Base-by-base conservation (phyloP, 2,329 filamentous ascomycete genomes). In the Colletotrichum euphorbiae region DNA sequence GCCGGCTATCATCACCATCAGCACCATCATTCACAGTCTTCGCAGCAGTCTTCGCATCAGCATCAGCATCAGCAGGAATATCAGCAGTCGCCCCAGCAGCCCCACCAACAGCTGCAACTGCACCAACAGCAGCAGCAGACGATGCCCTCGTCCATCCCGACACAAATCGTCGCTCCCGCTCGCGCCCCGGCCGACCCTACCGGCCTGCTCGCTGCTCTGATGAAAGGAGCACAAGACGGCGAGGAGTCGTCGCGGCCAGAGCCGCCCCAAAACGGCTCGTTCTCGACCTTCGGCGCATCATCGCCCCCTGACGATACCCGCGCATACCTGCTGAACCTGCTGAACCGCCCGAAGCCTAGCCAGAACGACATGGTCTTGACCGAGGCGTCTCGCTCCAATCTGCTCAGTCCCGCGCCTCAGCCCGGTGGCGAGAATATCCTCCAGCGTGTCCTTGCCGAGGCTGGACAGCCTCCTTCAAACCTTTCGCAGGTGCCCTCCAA, bases 321-420 rank as follows among this genome's bases (percentile, higher is more conserved):
- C 78, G 90, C 95, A 71, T 92, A 96, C 75, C 84, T 99, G 54
- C 88, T 98, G 70, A 91, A 93, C 73, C 84, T 98, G 67, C 86
- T 99, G 71, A 96, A 94, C 75, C 90, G 91, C 55, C 90, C 92
- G 59, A 94, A 91, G 80, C 88, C 89, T 12, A 83, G 84, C 66
- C 88, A 90, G 77, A 83, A 81, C 54, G 87, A 89, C 52, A 80
- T 81, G 71, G 75, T 79, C 6, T 73, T 80, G 69, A 75, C 77
- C 59, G 84, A 85, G 69, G 74, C 79, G 12, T 77, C 81, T 21
- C 81, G 82, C 62, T 79, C 81, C 28, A 67, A 60, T 43, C 46
- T 69, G 28, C 36, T 38, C 36, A 38, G 36, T 15, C 36, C 36
- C 36, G 36, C 36, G 4, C 67, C 70, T 15, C 67, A 71, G 31